Percentiles rank a stretch among this genome's conserved stretches.
Conservation (phyloP, 495 filamentous ascomycete genomes). For the Podospora bellae-mahoneyi region DNA sequence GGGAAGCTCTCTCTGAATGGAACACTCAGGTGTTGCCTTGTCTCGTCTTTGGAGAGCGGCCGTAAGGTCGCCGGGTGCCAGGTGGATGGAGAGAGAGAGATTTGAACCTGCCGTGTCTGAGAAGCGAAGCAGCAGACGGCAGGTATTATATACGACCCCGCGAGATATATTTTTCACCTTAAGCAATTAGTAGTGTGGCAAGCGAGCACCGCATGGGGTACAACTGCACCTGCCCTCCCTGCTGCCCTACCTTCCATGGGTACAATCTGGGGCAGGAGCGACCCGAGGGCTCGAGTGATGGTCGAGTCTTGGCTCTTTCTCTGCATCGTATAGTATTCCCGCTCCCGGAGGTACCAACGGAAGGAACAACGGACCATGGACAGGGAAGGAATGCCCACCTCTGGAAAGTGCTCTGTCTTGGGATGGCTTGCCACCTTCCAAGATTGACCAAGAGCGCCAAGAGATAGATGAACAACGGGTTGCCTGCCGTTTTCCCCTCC, state of each 20-base stretch:
- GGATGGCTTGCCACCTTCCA: slow-evolving; percentile 24
- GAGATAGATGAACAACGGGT: slow-evolving; percentile 17
- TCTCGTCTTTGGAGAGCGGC: slow-evolving; percentile 2
- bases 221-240: background rate
- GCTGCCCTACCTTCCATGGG: background rate
- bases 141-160: slow-evolving; percentile 9
- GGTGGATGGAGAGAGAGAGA: background rate
- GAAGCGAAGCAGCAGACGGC: slow-evolving; percentile 3
- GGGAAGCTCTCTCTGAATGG: background rate
- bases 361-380: slow-evolving; percentile 6
- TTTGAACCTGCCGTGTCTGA: background rate
- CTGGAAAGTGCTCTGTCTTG: slow-evolving; percentile 21
- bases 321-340: background rate
- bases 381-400: slow-evolving; percentile 15
- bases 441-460: slow-evolving; percentile 26
- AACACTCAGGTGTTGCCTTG: slow-evolving; percentile 2
- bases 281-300: background rate
- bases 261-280: background rate
- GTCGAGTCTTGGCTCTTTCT: background rate
- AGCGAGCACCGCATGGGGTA: background rate
- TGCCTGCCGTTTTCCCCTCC: slow-evolving; percentile 4
- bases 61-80: background rate
- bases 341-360: background rate
- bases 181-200: background rate
- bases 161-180: background rate